Evolutionary conservation across 2,329 filamentous ascomycete genomes (phyloP).

Genomic region (Apiospora sp.): DNA sequence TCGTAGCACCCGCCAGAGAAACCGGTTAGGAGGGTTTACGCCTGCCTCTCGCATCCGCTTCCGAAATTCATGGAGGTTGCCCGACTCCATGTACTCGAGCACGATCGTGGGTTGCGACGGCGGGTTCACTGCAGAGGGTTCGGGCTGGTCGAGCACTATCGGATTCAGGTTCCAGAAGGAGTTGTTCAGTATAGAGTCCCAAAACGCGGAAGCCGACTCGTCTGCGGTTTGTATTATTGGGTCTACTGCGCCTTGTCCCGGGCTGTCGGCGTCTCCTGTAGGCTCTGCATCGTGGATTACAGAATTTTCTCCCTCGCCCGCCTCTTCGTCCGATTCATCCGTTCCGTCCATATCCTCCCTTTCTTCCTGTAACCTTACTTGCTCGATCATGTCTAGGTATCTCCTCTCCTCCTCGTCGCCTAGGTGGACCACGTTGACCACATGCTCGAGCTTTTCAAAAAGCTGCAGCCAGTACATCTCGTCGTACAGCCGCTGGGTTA

Average conservation of each 20-base stretch:
- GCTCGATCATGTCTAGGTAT: no score
- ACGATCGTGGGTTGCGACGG: slow-evolving; percentile 14
- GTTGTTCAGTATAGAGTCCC: background rate
- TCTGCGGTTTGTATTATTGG: background rate
- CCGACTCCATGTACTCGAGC: slow-evolving; percentile 17
- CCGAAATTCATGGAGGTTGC: slow-evolving; percentile 19
- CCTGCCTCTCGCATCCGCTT: slow-evolving; percentile 4
- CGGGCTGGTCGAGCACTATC: background rate
- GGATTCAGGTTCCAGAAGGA: background rate
- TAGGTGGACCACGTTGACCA: background rate
- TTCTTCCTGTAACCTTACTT: no score
- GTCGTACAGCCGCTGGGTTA: background rate
- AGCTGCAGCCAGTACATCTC: background rate
- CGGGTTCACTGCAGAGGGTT: background rate
- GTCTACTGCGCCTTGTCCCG: background rate
- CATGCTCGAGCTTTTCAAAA: background rate
- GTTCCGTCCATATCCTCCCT: no score
- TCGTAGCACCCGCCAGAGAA: slow-evolving; percentile 21
- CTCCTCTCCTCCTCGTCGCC: background rate
- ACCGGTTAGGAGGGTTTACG: background rate
- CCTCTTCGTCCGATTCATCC: background rate
- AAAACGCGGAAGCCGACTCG: background rate
- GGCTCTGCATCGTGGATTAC: no score
- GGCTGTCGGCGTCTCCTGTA: background rate
- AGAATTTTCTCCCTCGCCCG: background rate